These are phyloP conservation scores for Pulveroboletus sp. DNA, from an alignment of 768 basidiomycete genomes.

Conservation along the genomic window DNA sequence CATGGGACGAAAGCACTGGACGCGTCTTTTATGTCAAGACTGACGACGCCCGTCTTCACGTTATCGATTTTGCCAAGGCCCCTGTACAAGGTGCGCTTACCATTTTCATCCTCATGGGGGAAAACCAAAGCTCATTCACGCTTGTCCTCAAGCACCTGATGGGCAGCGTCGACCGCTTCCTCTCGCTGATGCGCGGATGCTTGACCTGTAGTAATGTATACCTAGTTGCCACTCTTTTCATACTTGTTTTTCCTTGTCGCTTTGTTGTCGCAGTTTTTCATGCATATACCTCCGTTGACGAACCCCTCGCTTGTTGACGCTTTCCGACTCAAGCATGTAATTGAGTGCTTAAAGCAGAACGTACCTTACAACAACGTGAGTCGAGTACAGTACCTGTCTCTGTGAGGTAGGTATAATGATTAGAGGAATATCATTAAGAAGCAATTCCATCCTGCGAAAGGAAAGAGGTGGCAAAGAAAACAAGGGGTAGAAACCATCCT, in stretches of 20 bases:
- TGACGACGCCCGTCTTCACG: conserved; percentile 36
- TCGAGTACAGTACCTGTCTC: conserved; percentile 22
- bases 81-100: conserved; percentile 29
- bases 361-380: conserved; percentile 16
- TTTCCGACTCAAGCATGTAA: conserved; percentile 11
- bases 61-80: conserved; percentile 46
- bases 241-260: neutral
- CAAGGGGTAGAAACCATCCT: neutral
- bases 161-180: conserved; percentile 30
- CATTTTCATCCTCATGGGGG: neutral
- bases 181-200: conserved; percentile 30
- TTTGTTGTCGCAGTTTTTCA: neutral
- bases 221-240: neutral
- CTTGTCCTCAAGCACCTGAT: conserved; percentile 28
- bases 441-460: conserved; percentile 11
- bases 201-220: conserved; percentile 19
- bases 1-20: conserved; percentile 65
- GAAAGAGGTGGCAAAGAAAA: neutral
- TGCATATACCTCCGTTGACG: neutral
- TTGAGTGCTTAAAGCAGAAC: conserved; percentile 8
- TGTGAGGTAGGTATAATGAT: conserved; percentile 23
- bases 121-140: conserved; percentile 6
- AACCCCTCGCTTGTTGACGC: neutral
- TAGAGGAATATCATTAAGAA: conserved; percentile 14
- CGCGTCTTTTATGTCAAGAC: conserved; percentile 50